phyloP scores from a whole-genome alignment of 306 rosid species.

The Cucurbita moschata region DNA sequence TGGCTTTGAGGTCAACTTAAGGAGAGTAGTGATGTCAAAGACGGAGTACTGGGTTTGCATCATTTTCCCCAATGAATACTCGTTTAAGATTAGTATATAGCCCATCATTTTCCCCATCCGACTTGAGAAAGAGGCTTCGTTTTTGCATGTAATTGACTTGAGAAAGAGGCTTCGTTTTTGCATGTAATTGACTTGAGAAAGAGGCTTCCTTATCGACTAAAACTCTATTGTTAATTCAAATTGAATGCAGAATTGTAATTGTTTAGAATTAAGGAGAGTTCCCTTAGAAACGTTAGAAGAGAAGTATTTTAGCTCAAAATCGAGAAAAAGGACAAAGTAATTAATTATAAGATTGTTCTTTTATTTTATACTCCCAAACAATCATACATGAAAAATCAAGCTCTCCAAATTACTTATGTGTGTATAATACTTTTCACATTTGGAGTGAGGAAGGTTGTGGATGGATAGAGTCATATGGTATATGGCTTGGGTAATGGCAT shows the following conservation, averaged over 20 bases:
- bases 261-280: too few species aligned
- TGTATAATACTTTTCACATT: not conserved
- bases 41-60: too few species aligned
- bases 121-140: not conserved
- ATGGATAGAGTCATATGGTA: not conserved
- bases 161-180: not conserved
- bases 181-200: not conserved
- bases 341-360: not conserved
- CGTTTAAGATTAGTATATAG: not conserved
- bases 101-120: not conserved
- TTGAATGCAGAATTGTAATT: too few species aligned
- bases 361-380: not conserved
- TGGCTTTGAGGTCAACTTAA: not conserved
- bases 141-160: not conserved
- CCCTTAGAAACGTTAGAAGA: too few species aligned
- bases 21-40: not conserved
- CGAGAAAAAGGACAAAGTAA: not conserved
- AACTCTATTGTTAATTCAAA: too few species aligned
- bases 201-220: not conserved
- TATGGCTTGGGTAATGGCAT: not conserved
- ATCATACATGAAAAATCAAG: not conserved
- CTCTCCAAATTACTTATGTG: not conserved
- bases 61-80: too few species aligned
- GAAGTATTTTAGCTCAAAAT: too few species aligned
- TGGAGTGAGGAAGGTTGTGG: not conserved